Evolutionary conservation across 805 yeast genomes (phyloP).

Genomic region (Zygoascus flipseniorum): DNA sequence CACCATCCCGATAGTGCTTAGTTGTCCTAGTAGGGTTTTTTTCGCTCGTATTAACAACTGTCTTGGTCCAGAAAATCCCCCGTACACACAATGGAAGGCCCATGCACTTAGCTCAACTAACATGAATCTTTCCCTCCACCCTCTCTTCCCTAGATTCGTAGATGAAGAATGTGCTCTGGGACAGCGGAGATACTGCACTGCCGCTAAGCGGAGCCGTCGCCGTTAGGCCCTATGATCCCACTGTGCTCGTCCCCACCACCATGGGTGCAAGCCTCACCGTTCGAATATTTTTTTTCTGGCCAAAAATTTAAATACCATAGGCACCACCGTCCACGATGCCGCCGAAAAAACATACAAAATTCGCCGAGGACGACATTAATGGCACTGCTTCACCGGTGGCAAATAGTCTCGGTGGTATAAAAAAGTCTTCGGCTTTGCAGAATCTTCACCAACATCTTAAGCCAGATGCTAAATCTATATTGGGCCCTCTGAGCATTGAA

Average conservation of each 20-base stretch:
- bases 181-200: too few relatives aligned
- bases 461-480: background rate
- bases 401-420: background rate
- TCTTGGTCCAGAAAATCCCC: too few relatives aligned
- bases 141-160: too few relatives aligned
- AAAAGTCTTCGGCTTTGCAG: background rate
- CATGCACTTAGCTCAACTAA: too few relatives aligned
- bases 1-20: too few relatives aligned
- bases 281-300: background rate
- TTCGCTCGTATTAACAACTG: too few relatives aligned
- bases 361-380: slow-evolving; percentile 11
- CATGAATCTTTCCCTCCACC: too few relatives aligned
- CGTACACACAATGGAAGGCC: too few relatives aligned
- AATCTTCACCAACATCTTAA: background rate
- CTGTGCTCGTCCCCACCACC: background rate
- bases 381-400: background rate
- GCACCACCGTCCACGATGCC: slow-evolving; percentile 11
- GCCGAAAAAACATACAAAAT: slow-evolving; percentile 19
- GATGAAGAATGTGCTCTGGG: too few relatives aligned
- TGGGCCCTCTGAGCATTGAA: slow-evolving; percentile 13
- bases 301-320: background rate
- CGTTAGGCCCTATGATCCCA: background rate
- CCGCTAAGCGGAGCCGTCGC: too few relatives aligned
- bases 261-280: background rate
- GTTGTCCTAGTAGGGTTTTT: too few relatives aligned